A percentile compares a stretch with the other conserved stretches of the same genome.
Evolutionary conservation across 2,329 filamentous ascomycete species (phyloP).

Genomic region (Aspergillus quadrilineatus): DNA sequence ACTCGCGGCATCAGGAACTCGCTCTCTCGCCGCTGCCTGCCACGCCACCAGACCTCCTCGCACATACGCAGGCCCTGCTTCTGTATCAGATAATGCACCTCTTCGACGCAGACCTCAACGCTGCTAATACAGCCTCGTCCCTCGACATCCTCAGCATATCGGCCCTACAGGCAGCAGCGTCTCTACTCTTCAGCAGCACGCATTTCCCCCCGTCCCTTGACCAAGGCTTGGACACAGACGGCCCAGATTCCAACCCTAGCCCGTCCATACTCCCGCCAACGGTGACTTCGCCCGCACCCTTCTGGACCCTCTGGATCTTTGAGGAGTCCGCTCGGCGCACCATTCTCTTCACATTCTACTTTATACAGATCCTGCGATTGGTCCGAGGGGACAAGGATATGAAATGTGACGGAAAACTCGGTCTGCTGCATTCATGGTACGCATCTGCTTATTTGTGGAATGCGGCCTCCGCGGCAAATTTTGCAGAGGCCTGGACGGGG

Average conservation of each 20-base stretch:
- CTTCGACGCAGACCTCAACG: slow-evolving; percentile 52
- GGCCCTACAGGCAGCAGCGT: slow-evolving; percentile 22
- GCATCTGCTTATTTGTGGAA: slow-evolving; percentile 31
- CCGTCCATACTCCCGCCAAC: slow-evolving; percentile 26
- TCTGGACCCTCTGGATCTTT: slow-evolving; percentile 55
- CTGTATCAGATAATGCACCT: slow-evolving; percentile 53
- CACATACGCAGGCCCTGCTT: slow-evolving; percentile 50
- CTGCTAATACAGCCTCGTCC: slow-evolving; percentile 39
- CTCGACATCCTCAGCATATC: slow-evolving; percentile 38
- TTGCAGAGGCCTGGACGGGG: slow-evolving; percentile 29
- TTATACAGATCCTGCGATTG: slow-evolving; percentile 32
- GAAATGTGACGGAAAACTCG: slow-evolving; percentile 29
- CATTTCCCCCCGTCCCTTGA: slow-evolving; percentile 17
- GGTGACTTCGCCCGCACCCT: slow-evolving; percentile 36
- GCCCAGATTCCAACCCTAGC: slow-evolving; percentile 7
- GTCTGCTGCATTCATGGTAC: slow-evolving; percentile 30
- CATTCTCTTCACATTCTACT: slow-evolving; percentile 50
- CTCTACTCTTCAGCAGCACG: slow-evolving; percentile 20
- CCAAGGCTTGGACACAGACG: neutral
- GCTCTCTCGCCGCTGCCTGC: slow-evolving; percentile 32
- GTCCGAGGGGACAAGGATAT: slow-evolving; percentile 19
- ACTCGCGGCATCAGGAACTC: slow-evolving; percentile 47
- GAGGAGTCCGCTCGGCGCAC: slow-evolving; percentile 57
- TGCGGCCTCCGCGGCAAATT: slow-evolving; percentile 28
- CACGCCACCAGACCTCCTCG: slow-evolving; percentile 34